phyloP scores from a whole-genome alignment of 768 basidiomycete species.

The Collybiopsis luxurians region DNA sequence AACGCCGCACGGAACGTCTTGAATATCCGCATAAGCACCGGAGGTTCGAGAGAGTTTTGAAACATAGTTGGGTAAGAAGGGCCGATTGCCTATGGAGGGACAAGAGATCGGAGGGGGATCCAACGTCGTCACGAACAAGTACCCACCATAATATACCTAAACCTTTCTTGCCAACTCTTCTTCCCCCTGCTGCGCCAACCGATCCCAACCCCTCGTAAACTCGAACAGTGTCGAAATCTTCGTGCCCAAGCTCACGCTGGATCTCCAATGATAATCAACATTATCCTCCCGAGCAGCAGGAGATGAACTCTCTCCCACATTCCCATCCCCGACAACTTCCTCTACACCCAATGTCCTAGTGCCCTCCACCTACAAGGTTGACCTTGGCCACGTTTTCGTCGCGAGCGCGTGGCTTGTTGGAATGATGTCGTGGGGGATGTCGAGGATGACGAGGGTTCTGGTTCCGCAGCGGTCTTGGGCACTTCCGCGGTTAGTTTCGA shows the following conservation, averaged over 20 bases:
- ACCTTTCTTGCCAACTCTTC: conserved; percentile 40
- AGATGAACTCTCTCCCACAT: not conserved
- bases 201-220: conserved; percentile 61
- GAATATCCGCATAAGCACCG: conserved; percentile 56
- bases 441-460: conserved; percentile 10
- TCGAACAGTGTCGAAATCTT: conserved; percentile 53
- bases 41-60: conserved; percentile 67
- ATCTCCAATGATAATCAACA: not conserved
- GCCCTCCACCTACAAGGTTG: conserved; percentile 60
- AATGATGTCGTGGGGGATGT: conserved; percentile 34
- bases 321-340: not conserved
- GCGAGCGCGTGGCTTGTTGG: conserved; percentile 55
- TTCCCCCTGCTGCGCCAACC: conserved; percentile 16
- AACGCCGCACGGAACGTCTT: conserved; percentile 21
- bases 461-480: conserved; percentile 11
- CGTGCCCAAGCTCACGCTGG: conserved; percentile 4
- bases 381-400: conserved; percentile 33
- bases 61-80: conserved; percentile 67
- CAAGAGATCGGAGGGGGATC: not conserved
- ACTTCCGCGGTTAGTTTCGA: not conserved
- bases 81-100: conserved; percentile 37
- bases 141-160: conserved; percentile 59
- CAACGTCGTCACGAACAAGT: not conserved
- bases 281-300: no score
- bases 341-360: conserved; percentile 11